phyloP scores from a whole-genome alignment of 352 stramenopile genomes.

The Peronosclerospora sorghi region DNA sequence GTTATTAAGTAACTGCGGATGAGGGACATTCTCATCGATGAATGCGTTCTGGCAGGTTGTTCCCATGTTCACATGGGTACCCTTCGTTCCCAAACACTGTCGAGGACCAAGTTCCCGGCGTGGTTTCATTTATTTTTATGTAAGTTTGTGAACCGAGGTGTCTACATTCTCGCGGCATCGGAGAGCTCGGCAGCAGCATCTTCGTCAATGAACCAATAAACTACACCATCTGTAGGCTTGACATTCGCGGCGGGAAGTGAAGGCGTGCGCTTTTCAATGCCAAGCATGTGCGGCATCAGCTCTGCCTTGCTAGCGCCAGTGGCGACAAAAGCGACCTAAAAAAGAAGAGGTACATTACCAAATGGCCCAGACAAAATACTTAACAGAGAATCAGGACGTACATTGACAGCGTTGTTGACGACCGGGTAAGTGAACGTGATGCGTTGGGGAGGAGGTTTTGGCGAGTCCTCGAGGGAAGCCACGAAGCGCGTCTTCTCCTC shows the following conservation, averaged over 20 bases:
- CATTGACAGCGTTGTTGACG: slow-evolving; percentile 84
- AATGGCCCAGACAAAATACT: neutral
- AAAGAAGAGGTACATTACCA: slow-evolving; percentile 3
- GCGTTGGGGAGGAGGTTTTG: slow-evolving; percentile 92
- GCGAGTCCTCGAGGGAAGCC: slow-evolving; percentile 93
- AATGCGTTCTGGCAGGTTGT: too few species aligned
- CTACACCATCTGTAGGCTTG: slow-evolving; percentile 42
- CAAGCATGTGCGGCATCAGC: slow-evolving; percentile 76
- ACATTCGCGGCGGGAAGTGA: slow-evolving; percentile 66
- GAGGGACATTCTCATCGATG: too few species aligned
- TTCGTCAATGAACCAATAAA: slow-evolving; percentile 83
- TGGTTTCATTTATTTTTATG: too few species aligned
- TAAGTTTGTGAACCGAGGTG: too few species aligned
- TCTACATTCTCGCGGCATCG: too few species aligned
- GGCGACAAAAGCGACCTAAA: slow-evolving; percentile 84
- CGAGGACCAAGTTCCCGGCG: too few species aligned
- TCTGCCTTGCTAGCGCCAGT: slow-evolving; percentile 84
- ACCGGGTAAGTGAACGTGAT: slow-evolving; percentile 96
- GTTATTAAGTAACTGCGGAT: too few species aligned
- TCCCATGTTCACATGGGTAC: too few species aligned
- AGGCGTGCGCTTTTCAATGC: slow-evolving; percentile 43
- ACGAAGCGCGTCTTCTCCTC: slow-evolving; percentile 79
- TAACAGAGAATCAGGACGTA: slow-evolving; percentile 18
- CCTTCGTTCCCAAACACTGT: too few species aligned
- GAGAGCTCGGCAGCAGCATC: slow-evolving; percentile 54